Evolutionary conservation across 352 stramenopile species (phyloP).

Genomic region (Globisporangium paddicum): DNA sequence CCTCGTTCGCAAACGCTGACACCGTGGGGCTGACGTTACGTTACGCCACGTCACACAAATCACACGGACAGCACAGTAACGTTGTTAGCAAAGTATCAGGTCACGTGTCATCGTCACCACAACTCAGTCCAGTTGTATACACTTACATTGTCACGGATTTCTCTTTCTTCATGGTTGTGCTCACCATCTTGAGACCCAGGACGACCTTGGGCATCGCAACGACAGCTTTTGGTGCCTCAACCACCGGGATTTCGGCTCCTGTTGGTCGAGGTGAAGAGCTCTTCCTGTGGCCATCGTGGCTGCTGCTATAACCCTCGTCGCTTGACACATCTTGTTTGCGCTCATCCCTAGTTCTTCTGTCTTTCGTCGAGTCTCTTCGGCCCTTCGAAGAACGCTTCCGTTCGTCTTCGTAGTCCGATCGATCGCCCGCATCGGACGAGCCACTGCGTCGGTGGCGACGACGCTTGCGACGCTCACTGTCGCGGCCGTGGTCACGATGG

Average conservation of each 20-base stretch:
- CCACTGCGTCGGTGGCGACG: conserved; percentile 17
- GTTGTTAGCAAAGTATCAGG: not conserved
- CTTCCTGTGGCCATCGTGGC: not conserved
- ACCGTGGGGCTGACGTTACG: conserved; percentile 7
- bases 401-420: conserved; percentile 5
- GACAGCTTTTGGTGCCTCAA: not conserved
- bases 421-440: conserved; percentile 13
- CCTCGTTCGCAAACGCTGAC: conserved; percentile 32
- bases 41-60: not conserved
- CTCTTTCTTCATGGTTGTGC: conserved; percentile 28
- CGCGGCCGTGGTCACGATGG: conserved; percentile 10
- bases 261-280: not conserved
- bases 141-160: conserved; percentile 25
- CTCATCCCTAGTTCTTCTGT: not conserved
- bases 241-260: not conserved
- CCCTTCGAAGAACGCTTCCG: conserved; percentile 16
- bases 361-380: conserved; percentile 5
- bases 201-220: conserved; percentile 33
- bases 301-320: not conserved
- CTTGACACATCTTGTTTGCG: not conserved
- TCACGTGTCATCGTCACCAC: not conserved
- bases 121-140: not conserved
- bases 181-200: conserved; percentile 38
- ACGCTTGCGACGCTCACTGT: conserved; percentile 13
- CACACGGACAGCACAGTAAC: not conserved